These are phyloP conservation scores for Microbotryum silenes-acaulis DNA, from an alignment of 1,284 basidiomycete species.

Conservation along the genomic window DNA sequence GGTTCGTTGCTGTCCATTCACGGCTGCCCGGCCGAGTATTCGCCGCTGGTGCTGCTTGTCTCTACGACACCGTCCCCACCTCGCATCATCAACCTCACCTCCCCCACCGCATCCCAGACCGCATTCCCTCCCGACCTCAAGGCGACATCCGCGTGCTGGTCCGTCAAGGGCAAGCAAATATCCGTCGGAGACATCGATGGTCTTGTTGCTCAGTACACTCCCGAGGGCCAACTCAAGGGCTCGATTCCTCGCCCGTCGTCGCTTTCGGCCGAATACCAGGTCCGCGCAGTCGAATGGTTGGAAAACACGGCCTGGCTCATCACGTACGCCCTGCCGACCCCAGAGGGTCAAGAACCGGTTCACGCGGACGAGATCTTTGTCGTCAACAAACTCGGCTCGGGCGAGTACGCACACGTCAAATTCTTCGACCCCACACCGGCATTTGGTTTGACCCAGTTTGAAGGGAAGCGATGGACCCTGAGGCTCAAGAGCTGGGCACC, in stretches of 20 bases:
- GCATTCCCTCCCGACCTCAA: constrained; percentile 11
- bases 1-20: not conserved
- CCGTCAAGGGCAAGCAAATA: constrained; percentile 52
- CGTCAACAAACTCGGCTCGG: constrained; percentile 29
- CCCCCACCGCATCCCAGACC: not conserved
- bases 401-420: constrained; percentile 34
- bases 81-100: constrained; percentile 19
- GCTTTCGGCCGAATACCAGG: constrained; percentile 26
- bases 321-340: constrained; percentile 42
- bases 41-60: constrained; percentile 9
- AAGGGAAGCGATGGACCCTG: constrained; percentile 40
- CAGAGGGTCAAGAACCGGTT: constrained; percentile 33
- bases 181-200: constrained; percentile 45
- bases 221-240: constrained; percentile 47
- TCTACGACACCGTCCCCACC: constrained; percentile 4
- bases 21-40: constrained; percentile 9
- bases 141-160: constrained; percentile 45
- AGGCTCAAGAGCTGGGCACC: constrained; percentile 42
- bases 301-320: constrained; percentile 51
- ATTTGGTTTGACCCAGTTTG: constrained; percentile 41
- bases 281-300: constrained; percentile 46
- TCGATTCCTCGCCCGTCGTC: constrained; percentile 42
- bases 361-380: constrained; percentile 42
- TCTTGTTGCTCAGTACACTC: constrained; percentile 46
- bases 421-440: constrained; percentile 43